Evolutionary conservation across 768 basidiomycete species (phyloP).

Genomic region (Tylopilus rubrobrunneus): DNA sequence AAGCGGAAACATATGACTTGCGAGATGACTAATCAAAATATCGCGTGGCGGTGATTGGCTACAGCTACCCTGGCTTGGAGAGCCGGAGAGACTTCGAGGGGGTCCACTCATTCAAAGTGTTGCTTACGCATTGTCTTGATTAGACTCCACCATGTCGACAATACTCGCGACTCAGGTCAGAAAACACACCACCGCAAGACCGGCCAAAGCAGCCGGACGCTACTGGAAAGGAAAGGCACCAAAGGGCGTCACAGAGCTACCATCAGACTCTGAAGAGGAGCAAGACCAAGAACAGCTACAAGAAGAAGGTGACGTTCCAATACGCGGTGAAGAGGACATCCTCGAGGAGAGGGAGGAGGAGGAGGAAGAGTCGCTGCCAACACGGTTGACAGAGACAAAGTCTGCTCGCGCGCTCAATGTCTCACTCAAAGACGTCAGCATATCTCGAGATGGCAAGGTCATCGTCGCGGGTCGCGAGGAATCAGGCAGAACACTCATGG

Average conservation of each 20-base stretch:
- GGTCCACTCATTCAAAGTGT: neutral
- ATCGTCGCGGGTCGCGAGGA: constrained; percentile 76
- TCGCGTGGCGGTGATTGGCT: neutral
- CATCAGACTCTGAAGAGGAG: constrained; percentile 66
- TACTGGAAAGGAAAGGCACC: constrained; percentile 92
- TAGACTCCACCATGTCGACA: constrained; percentile 28
- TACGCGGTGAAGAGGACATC: constrained; percentile 56
- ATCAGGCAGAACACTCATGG: constrained; percentile 66
- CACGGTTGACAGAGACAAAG: constrained; percentile 34
- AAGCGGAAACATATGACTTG: neutral
- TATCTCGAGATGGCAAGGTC: constrained; percentile 77
- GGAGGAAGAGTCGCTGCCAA: constrained; percentile 41
- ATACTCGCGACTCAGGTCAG: constrained; percentile 37
- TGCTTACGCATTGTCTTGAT: constrained; percentile 14
- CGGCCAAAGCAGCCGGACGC: constrained; percentile 74
- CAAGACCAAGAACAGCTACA: constrained; percentile 42
- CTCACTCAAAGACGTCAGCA: constrained; percentile 72
- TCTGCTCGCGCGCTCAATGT: constrained; percentile 62
- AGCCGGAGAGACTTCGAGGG: too few relatives aligned
- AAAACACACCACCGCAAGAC: constrained; percentile 75
- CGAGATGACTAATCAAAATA: constrained; percentile 20
- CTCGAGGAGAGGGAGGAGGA: constrained; percentile 42
- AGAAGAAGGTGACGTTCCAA: constrained; percentile 55
- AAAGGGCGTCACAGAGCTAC: constrained; percentile 57
- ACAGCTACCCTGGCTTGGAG: too few relatives aligned